Percentiles rank a stretch among this genome's conserved stretches.
Evolutionary conservation across 345 rosid genomes (phyloP).

Genomic region (Angophora floribunda): DNA sequence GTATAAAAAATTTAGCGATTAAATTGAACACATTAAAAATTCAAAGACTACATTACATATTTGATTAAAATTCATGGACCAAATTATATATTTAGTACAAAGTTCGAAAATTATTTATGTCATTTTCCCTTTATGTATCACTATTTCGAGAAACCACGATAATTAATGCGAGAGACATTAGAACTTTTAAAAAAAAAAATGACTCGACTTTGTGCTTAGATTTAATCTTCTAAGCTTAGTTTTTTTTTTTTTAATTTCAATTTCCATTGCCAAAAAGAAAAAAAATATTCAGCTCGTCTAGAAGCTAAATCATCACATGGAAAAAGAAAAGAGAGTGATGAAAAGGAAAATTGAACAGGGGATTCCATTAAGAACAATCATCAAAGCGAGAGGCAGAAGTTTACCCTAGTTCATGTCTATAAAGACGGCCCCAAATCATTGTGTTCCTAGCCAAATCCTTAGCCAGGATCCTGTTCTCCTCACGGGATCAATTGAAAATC

Average conservation of each 20-base stretch:
- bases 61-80: too few relatives aligned
- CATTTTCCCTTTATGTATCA: too few relatives aligned
- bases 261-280: not conserved
- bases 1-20: too few relatives aligned
- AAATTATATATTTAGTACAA: too few relatives aligned
- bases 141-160: too few relatives aligned
- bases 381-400: not conserved
- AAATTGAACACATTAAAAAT: too few relatives aligned
- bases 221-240: not conserved
- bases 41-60: too few relatives aligned
- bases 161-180: not conserved
- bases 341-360: not conserved
- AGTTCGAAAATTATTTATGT: too few relatives aligned
- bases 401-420: not conserved
- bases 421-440: not conserved
- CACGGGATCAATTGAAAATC: not conserved
- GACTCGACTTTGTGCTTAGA: not conserved
- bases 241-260: not conserved
- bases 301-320: not conserved
- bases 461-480: not conserved
- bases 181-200: too few relatives aligned
- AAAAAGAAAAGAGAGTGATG: not conserved
- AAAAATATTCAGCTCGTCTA: not conserved
- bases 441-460: not conserved
- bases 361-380: not conserved